Evolutionary conservation across 73 alveolate species (phyloP), one percentile per base, ranked within the genome.

Genomic region (Breviolum minutum): DNA sequence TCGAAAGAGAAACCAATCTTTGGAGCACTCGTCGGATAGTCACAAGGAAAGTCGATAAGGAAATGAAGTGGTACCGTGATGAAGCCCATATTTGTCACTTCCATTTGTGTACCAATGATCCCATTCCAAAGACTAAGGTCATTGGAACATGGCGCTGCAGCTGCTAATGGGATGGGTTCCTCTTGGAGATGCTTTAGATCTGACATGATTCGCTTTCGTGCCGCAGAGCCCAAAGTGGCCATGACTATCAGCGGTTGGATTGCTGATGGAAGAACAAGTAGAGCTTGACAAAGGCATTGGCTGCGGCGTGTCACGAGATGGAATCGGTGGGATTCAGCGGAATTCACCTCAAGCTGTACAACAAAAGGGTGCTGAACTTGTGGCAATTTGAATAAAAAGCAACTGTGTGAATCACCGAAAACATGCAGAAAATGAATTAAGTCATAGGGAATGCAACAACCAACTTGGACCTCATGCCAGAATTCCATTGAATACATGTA

Each of bases 191-290:
- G 66, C 74, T 90, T 90, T 61, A 90, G 87, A 62, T 90, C 97
- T 24, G 97, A 98, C 63, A 87, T 68, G 95, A 99, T 85, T n/a
- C 99, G 99, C 63, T 98, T 94, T 70, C 81, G 94, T 54, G 99
- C 81, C 29, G 98, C 99, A 7, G 71, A 74, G 66, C 95, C 64
- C 84, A 87, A 82, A 10, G 61, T 32, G 54, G 93, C 9, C 16
- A 79, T 26, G 54, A 71, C 63, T 17, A 16, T 32, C 8, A 7
- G 86, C 20, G 89, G 19, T 61, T 40, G 48, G 27, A 14, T 26
- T 6, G 76, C 16, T 63, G 73, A 61, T 20, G 69, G 61, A 54
- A 30, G 63, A 30, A 40, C 27, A 29, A 64, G 89, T 61, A 61
- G 89, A 61, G 30, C 17, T 27, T 7, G 89, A 10, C 40, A 82